Evolutionary conservation across 768 basidiomycete species (phyloP).

Genomic region (Lepiota brunneoincarnata): DNA sequence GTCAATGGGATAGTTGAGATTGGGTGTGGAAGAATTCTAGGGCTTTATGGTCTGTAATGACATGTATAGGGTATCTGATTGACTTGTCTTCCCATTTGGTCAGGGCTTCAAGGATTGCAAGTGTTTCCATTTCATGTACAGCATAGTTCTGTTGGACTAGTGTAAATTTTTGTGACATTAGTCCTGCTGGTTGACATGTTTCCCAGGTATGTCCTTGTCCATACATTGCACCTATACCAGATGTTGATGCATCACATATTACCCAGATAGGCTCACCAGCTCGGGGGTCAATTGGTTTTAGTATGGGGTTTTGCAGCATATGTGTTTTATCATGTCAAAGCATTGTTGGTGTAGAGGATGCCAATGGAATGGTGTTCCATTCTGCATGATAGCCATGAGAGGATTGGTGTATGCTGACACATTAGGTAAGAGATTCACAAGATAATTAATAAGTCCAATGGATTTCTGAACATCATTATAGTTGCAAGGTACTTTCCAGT

Average conservation of each 20-base stretch:
- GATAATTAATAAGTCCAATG: constrained; percentile 36
- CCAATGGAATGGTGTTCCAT: constrained; percentile 23
- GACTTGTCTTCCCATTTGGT: constrained; percentile 31
- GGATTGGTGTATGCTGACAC: constrained; percentile 29
- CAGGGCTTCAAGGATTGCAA: constrained; percentile 23
- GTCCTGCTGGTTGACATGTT: constrained; percentile 22
- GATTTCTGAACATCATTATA: constrained; percentile 37
- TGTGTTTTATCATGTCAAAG: constrained; percentile 15
- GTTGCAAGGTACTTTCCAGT: constrained; percentile 30
- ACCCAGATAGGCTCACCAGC: constrained; percentile 24
- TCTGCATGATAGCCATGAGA: constrained; percentile 23
- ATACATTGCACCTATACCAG: constrained; percentile 24
- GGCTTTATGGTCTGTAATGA: constrained; percentile 19
- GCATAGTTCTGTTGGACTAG: constrained; percentile 26
- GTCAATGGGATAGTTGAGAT: constrained; percentile 14
- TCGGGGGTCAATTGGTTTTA: constrained; percentile 19
- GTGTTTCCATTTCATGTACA: constrained; percentile 22
- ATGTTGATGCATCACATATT: constrained; percentile 22
- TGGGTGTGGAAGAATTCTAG: constrained; percentile 27
- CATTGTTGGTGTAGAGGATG: neutral
- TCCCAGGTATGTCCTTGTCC: constrained; percentile 25
- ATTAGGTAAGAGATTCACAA: constrained; percentile 33
- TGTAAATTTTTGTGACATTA: constrained; percentile 26
- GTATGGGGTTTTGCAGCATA: constrained; percentile 20
- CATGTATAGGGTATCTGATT: constrained; percentile 21